A percentile compares a stretch with the other conserved stretches of the same genome.
Conservation (phyloP, 352 stramenopile genomes). For the Globisporangium radiosum region DNA sequence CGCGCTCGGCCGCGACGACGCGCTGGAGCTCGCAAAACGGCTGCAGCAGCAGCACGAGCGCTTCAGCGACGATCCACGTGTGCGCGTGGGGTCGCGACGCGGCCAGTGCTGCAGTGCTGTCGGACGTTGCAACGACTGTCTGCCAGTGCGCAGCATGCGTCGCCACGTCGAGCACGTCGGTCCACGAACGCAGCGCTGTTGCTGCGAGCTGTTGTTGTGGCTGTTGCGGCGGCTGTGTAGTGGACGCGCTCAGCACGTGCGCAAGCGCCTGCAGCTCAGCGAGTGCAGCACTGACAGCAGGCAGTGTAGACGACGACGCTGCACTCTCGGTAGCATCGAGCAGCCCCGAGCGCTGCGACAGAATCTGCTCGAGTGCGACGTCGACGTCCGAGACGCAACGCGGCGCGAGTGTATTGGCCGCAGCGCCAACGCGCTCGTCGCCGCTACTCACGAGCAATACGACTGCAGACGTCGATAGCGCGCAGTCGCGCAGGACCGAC, state of each 20-base stretch:
- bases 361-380: conserved; percentile 9
- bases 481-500: conserved; percentile 14
- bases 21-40: conserved; percentile 36
- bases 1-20: conserved; percentile 27
- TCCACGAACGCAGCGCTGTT: conserved; percentile 11
- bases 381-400: conserved; percentile 16
- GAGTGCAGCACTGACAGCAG: neutral
- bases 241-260: neutral
- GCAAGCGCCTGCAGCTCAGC: conserved; percentile 4
- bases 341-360: conserved; percentile 2
- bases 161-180: conserved; percentile 19
- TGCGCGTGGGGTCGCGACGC: conserved; percentile 7
- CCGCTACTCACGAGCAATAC: conserved; percentile 13
- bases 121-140: conserved; percentile 6
- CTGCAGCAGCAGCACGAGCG: conserved; percentile 27
- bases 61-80: conserved; percentile 34
- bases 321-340: neutral
- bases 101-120: conserved; percentile 13
- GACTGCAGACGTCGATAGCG: conserved; percentile 4
- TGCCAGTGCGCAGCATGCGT: conserved; percentile 15
- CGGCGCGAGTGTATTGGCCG: neutral
- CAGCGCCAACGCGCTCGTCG: conserved; percentile 5
- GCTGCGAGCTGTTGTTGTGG: conserved; percentile 2
- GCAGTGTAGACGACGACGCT: neutral
- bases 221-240: neutral